Evolutionary conservation across 768 basidiomycete genomes (phyloP).

Genomic region (Amanita jacksonii): DNA sequence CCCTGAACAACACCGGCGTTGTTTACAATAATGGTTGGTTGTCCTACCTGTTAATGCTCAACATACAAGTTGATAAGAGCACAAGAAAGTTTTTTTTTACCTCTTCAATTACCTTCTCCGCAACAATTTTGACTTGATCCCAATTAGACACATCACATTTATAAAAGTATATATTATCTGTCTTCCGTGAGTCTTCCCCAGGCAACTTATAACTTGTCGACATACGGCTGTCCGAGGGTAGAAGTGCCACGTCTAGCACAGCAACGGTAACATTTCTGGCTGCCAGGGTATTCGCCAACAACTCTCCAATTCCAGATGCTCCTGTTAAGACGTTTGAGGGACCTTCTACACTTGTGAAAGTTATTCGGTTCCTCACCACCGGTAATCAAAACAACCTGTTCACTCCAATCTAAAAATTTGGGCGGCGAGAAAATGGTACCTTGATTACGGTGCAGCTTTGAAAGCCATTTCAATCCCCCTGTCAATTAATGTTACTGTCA

Average conservation of each 20-base stretch:
- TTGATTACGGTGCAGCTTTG: constrained; percentile 68
- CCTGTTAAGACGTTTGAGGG: constrained; percentile 32
- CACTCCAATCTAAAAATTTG: constrained; percentile 66
- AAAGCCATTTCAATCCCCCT: constrained; percentile 69
- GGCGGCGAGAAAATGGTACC: constrained; percentile 54
- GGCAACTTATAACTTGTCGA: background rate
- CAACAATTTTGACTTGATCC: constrained; percentile 71
- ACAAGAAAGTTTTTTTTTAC: constrained; percentile 27
- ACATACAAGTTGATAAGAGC: background rate
- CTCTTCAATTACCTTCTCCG: constrained; percentile 70
- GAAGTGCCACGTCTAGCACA: constrained; percentile 77
- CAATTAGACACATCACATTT: constrained; percentile 88
- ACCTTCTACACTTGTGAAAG: background rate
- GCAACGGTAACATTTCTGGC: constrained; percentile 75
- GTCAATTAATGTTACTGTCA: constrained; percentile 5
- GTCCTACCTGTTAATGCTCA: constrained; percentile 52
- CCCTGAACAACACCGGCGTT: constrained; percentile 94
- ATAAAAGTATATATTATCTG: constrained; percentile 78
- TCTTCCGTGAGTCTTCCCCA: background rate
- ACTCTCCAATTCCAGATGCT: constrained; percentile 80
- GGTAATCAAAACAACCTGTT: constrained; percentile 86
- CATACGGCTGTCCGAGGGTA: constrained; percentile 69
- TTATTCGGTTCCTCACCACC: constrained; percentile 63
- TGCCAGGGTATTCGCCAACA: constrained; percentile 82
- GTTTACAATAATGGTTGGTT: constrained; percentile 86